Conservation (phyloP, 31 red algal genomes). For the Odonthalia washingtoniensis region DNA sequence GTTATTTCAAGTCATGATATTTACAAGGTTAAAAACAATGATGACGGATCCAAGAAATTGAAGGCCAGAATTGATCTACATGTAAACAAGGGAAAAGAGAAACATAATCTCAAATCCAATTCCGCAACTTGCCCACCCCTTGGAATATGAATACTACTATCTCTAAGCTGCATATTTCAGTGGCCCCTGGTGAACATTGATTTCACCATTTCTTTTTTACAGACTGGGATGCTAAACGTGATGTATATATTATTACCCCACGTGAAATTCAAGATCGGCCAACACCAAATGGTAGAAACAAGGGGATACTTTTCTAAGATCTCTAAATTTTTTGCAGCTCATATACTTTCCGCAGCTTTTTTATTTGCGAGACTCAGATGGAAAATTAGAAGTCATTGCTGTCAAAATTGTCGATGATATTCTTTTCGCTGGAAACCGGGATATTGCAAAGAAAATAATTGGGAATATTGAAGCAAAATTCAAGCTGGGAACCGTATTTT, state of each 20-base stretch:
- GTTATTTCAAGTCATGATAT: conserved; percentile 38
- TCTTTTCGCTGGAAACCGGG: too few species aligned
- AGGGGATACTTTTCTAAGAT: neutral
- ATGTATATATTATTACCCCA: neutral
- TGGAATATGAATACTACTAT: conserved; percentile 41
- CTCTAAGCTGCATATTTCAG: conserved; percentile 22
- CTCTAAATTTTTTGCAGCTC: neutral
- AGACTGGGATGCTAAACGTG: neutral
- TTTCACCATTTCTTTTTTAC: conserved; percentile 14
- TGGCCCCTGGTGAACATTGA: conserved; percentile 33
- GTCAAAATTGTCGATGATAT: neutral
- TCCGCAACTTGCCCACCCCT: conserved; percentile 24
- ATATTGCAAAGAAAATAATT: too few species aligned
- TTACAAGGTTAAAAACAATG: conserved; percentile 14
- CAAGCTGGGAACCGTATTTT: too few species aligned
- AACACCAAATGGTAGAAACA: neutral
- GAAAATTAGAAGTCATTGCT: too few species aligned
- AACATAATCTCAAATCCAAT: conserved; percentile 19
- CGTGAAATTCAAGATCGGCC: neutral
- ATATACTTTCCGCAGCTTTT: too few species aligned
- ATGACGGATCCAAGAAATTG: neutral
- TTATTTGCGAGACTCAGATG: too few species aligned
- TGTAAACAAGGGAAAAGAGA: conserved; percentile 14
- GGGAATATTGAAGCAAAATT: too few species aligned
- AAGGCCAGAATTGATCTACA: conserved; percentile 44